phyloP scores from a whole-genome alignment of 148 eudicot genomes.

The Vaccinium vitisidaea region DNA sequence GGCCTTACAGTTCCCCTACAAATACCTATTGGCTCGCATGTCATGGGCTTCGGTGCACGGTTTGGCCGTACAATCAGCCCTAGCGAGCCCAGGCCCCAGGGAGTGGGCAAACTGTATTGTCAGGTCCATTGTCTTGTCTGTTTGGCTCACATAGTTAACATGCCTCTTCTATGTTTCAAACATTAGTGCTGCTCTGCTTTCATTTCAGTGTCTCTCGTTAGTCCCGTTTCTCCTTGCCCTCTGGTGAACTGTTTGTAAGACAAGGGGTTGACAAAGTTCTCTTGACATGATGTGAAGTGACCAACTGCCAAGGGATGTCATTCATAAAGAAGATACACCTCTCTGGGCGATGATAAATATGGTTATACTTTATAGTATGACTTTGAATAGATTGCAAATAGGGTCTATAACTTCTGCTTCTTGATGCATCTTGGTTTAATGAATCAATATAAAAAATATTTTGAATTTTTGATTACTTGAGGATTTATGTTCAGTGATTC shows the following conservation, averaged over 20 bases:
- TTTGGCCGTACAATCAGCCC: background rate
- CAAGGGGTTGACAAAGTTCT: conserved; percentile 2
- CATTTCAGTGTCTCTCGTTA: background rate
- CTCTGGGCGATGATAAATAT: background rate
- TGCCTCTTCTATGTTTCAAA: conserved; percentile 5
- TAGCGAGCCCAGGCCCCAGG: background rate
- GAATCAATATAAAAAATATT: background rate
- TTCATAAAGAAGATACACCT: background rate
- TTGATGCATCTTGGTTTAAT: background rate
- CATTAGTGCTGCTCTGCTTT: background rate
- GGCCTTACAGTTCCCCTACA: background rate
- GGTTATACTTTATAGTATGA: background rate
- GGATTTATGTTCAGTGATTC: background rate
- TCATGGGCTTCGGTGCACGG: background rate
- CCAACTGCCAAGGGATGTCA: background rate
- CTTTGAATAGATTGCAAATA: background rate
- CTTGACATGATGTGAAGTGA: background rate
- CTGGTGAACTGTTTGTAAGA: background rate
- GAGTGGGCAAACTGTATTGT: background rate
- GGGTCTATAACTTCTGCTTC: background rate
- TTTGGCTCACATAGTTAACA: background rate
- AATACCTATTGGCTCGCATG: background rate
- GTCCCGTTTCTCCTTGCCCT: background rate
- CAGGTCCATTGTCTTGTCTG: background rate
- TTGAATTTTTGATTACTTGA: background rate